Percentiles rank a stretch among this genome's conserved stretches.
Conservation (phyloP, 371 early-diverging fungal species). For the Mucor saturninus region DNA sequence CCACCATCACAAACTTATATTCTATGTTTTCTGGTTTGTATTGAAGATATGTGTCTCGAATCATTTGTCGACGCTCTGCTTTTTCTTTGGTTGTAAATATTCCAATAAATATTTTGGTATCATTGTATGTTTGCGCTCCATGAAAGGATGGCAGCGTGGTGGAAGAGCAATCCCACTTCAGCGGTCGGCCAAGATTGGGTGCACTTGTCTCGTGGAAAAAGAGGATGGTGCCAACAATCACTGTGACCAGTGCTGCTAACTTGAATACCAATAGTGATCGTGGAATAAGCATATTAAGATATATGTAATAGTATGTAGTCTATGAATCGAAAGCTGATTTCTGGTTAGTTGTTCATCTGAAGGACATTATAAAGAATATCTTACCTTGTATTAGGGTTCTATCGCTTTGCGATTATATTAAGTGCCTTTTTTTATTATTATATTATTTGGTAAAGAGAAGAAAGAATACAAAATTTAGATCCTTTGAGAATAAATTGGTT, state of each 20-base stretch:
- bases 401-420: too few relatives aligned
- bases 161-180: background rate
- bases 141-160: background rate
- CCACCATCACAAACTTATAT: conserved; percentile 1
- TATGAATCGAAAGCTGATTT: too few relatives aligned
- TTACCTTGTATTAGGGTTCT: too few relatives aligned
- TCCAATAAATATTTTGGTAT: background rate
- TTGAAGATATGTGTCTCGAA: background rate
- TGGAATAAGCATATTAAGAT: background rate
- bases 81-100: conserved; percentile 1
- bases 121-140: background rate
- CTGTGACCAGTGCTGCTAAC: background rate
- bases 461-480: too few relatives aligned
- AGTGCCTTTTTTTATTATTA: too few relatives aligned
- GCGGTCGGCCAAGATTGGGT: background rate
- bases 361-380: too few relatives aligned
- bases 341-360: too few relatives aligned
- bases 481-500: too few relatives aligned
- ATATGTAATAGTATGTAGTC: too few relatives aligned
- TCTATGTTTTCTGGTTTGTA: background rate
- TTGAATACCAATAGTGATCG: background rate
- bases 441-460: too few relatives aligned
- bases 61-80: background rate
- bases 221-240: background rate
- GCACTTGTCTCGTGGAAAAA: background rate